Base-by-base conservation (phyloP, 371 early-diverging fungal species). In the Mortierella sp. region DNA sequence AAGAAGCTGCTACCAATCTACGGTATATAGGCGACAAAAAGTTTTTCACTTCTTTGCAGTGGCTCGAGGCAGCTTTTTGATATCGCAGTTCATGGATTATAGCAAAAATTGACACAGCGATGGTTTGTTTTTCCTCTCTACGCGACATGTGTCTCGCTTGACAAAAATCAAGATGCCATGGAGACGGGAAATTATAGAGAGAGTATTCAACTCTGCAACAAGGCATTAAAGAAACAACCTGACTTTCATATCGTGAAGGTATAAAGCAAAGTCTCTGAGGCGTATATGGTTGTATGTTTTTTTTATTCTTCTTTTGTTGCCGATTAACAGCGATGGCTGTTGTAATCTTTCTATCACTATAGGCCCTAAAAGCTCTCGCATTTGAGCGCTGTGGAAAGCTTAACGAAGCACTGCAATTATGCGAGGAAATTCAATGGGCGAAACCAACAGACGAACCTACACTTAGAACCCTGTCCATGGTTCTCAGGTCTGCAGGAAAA, bases 321-420 rank as follows among this genome's bases (percentile, higher is more conserved):
- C 14, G 8, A 43, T 43, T 43, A 14, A 16, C 43, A 3, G 30
- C 26, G 0, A 26, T 28, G 43, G 22, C 57, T 47, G n/a, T n/a
- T 45, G 30, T 43, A 43, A 28, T 18, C 59, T 57, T 3, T n/a
- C 22, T 28, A 9, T 40, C 18, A n/a, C 30, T 47, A 22, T 85
- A 96, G 96, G 94, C 96, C 3, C 80, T 97, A 71, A 96, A 96
- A 85, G 93, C 96, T 1, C 88, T 94, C 52, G 89, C 93, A 0
- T 83, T 96, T 68, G 90, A 91, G 16, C 86, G 93, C 22, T 83
- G 87, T 1, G 96, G 94, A 20, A 88, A 88, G 60, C 78, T 84
- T 22, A 88, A 91, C 4, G 95, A 95, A 71, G 95, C 95, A 0
- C 65, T 88, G 43, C 84, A 85, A n/a, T 68, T 96, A n/a, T 94